phyloP scores from a whole-genome alignment of 2,329 filamentous ascomycete species.

The Aspergillus niger region DNA sequence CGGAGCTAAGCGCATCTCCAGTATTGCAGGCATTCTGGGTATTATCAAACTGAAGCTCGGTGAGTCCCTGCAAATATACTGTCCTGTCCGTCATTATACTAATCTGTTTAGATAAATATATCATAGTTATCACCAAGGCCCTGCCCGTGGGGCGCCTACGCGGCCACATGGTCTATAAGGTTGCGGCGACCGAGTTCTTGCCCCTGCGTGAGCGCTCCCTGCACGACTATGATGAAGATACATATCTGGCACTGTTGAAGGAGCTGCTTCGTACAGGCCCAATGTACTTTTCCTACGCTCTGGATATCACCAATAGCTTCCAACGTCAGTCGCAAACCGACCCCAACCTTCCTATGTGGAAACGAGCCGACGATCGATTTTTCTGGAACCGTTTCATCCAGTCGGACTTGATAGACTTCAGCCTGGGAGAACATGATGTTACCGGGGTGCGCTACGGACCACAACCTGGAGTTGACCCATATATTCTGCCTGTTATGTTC shows the following conservation, averaged over 20 bases:
- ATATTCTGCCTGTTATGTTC: constrained; percentile 92
- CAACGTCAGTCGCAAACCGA: constrained; percentile 85
- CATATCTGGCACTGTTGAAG: constrained; percentile 80
- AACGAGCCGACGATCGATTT: constrained; percentile 91
- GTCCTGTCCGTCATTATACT: constrained; percentile 10
- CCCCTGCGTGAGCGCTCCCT: constrained; percentile 90
- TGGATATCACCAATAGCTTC: constrained; percentile 95
- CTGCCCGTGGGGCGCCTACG: constrained; percentile 87
- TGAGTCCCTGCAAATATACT: constrained; percentile 47
- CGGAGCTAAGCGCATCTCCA: constrained; percentile 81
- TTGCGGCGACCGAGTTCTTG: constrained; percentile 86
- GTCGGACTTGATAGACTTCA: constrained; percentile 87
- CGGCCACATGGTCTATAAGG: constrained; percentile 94
- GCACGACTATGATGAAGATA: constrained; percentile 91
- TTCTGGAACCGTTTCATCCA: constrained; percentile 98
- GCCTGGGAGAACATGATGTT: constrained; percentile 57
- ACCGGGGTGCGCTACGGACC: constrained; percentile 52
- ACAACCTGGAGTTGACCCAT: constrained; percentile 81
- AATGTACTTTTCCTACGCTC: constrained; percentile 97
- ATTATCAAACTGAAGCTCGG: constrained; percentile 91
- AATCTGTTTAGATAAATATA: constrained; percentile 74
- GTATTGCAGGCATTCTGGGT: constrained; percentile 91
- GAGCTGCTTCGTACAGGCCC: constrained; percentile 78
- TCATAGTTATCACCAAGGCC: constrained; percentile 93
- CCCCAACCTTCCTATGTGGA: constrained; percentile 75